Evolutionary conservation across 2,329 filamentous ascomycete genomes (phyloP), one percentile per base, ranked within the genome.

Genomic region (Didymosphaeria variabile): DNA sequence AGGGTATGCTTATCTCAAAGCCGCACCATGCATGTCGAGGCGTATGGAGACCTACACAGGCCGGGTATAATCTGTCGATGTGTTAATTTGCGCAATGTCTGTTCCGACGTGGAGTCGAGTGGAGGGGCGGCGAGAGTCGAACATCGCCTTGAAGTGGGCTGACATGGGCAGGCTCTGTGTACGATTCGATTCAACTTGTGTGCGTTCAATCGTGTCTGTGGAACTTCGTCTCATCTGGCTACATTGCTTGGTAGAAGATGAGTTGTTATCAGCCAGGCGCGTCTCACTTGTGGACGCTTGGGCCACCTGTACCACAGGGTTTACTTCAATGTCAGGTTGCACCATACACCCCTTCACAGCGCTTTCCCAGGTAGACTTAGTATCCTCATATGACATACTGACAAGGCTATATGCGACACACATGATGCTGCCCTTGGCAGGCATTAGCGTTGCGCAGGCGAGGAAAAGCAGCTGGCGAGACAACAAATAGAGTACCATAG

Each of bases 271-370:
- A 26, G n/a, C 19, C 7, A 23, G 10, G 29, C 23, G 19, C 46
- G 46, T 32, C 17, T 15, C 15, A 50, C 13, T 15, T 6, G 36
- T 26, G 9, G 19, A 19, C 32, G 49, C 49, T 38, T 52, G 49
- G 49, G 32, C 49, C 49, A 40, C 10, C 31, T 23, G 31, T 19
- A 21, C n/a, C 32, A 31, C 32, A 26, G 8, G 12, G 46, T 52
- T 52, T 52, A 26, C 19, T 21, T n/a, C 49, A 38, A 52, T 32
- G 19, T 52, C 49, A 40, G 23, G 47, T 23, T n/a, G 32, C 32
- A 52, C 49, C 32, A 34, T 19, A 26, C 29, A n/a, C 2, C 29
- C n/a, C 3, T 19, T 19, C 42, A 45, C 42, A 45, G 2, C 1
- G 12, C 19, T 45, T 23, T 19, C 19, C 7, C 2, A 21, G 15